These are phyloP conservation scores for Pythium pyrilobum DNA, from an alignment of 352 stramenopile species.

Conservation along the genomic window DNA sequence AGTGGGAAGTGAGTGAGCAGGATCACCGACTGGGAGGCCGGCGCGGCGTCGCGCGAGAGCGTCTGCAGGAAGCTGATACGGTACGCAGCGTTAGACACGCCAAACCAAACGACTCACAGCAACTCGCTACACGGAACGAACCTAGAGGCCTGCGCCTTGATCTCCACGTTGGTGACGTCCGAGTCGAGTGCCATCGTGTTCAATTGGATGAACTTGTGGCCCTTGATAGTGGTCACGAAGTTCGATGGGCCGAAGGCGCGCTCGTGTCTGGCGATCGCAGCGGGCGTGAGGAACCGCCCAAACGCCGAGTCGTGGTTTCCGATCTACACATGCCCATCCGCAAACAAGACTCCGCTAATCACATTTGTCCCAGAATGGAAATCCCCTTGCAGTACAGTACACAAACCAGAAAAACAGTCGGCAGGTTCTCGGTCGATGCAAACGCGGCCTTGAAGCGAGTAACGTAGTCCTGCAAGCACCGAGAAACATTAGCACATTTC, in stretches of 20 bases:
- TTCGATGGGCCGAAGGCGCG: slow-evolving; percentile 57
- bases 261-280: slow-evolving; percentile 49
- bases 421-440: slow-evolving; percentile 27
- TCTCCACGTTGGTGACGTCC: slow-evolving; percentile 39
- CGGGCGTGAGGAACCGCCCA: slow-evolving; percentile 33
- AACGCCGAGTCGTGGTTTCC: slow-evolving; percentile 80
- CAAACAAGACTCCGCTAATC: too few species aligned
- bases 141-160: slow-evolving; percentile 49
- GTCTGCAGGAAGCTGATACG: slow-evolving; percentile 41
- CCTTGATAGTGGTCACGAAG: slow-evolving; percentile 33
- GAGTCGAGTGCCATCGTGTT: slow-evolving; percentile 79
- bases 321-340: too few species aligned
- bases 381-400: neutral
- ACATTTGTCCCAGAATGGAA: too few species aligned
- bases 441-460: slow-evolving; percentile 43
- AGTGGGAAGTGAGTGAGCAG: slow-evolving; percentile 64
- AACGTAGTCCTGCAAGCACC: slow-evolving; percentile 41
- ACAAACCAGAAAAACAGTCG: slow-evolving; percentile 53
- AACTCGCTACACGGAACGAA: too few species aligned
- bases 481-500: too few species aligned
- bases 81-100: too few species aligned
- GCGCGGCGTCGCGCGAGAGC: slow-evolving; percentile 27
- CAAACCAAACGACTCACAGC: too few species aligned
- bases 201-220: slow-evolving; percentile 56
- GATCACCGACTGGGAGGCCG: slow-evolving; percentile 25